These are phyloP conservation scores for Ogataea chonburiensis DNA, from an alignment of 805 yeast species.

Conservation along the genomic window DNA sequence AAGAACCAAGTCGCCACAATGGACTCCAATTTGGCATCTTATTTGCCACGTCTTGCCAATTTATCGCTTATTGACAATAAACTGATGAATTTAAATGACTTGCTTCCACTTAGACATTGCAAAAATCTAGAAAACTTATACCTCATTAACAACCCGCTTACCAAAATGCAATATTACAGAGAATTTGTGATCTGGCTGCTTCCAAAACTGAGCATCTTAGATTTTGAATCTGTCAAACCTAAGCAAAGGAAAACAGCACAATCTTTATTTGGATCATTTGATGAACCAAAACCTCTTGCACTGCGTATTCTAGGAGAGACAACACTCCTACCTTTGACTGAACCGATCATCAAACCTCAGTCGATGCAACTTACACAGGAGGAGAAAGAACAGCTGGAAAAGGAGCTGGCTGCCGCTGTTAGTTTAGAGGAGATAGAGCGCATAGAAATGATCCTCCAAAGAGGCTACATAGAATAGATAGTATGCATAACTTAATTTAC, in stretches of 20 bases:
- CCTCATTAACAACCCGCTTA: constrained; percentile 59
- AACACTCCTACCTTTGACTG: constrained; percentile 6
- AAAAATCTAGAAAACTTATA: constrained; percentile 46
- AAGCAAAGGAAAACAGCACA: constrained; percentile 49
- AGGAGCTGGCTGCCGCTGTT: constrained; percentile 58
- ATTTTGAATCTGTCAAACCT: constrained; percentile 60
- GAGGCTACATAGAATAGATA: constrained; percentile 30
- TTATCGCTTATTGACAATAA: constrained; percentile 53
- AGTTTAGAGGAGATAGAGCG: constrained; percentile 72
- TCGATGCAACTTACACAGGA: constrained; percentile 47
- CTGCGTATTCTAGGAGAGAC: constrained; percentile 21
- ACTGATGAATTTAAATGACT: constrained; percentile 42
- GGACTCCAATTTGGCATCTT: constrained; percentile 34
- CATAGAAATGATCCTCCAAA: constrained; percentile 55
- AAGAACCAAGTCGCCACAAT: constrained; percentile 55
- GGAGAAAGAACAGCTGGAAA: constrained; percentile 50
- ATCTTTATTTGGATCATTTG: constrained; percentile 41
- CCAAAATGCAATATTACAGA: constrained; percentile 53
- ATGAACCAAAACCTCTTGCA: constrained; percentile 35
- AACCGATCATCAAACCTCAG: background rate
- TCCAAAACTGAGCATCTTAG: constrained; percentile 65
- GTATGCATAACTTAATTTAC: constrained; percentile 1
- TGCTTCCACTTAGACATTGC: constrained; percentile 39
- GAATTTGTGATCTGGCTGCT: constrained; percentile 55
- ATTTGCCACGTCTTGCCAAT: constrained; percentile 47